These are phyloP conservation scores for Dalbergia cultrata DNA, from an alignment of 306 rosid genomes.

Conservation along the genomic window DNA sequence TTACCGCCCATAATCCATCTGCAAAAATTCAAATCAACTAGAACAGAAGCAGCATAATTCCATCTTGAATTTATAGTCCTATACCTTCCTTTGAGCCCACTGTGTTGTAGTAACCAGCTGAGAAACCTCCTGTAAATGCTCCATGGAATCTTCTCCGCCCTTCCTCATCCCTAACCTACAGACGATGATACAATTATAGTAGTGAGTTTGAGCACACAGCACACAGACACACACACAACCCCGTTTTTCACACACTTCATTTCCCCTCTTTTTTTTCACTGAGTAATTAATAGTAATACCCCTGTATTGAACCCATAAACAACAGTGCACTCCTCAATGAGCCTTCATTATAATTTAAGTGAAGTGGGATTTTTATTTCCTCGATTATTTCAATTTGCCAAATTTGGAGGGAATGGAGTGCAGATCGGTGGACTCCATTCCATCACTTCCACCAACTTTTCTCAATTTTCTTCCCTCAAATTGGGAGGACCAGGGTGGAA, in stretches of 20 bases:
- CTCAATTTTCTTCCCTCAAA: too few relatives aligned
- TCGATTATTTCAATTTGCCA: too few relatives aligned
- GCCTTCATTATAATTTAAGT: background rate
- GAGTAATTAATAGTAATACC: background rate
- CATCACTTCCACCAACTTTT: too few relatives aligned
- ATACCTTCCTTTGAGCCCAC: constrained; percentile 96
- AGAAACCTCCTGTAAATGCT: constrained; percentile 92
- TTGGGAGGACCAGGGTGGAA: too few relatives aligned
- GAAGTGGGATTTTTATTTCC: too few relatives aligned
- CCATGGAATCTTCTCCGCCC: constrained; percentile 99
- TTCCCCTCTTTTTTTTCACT: background rate
- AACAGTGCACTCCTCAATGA: background rate
- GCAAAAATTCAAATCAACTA: constrained; percentile 7
- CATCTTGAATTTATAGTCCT: background rate
- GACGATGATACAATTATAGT: constrained; percentile 19
- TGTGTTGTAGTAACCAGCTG: constrained; percentile 93
- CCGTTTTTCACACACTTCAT: background rate
- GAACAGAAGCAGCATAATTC: constrained; percentile 22
- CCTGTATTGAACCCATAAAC: background rate
- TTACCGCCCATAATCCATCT: constrained; percentile 34
- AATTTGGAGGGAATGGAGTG: too few relatives aligned
- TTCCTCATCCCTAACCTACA: constrained; percentile 94
- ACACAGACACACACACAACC: background rate
- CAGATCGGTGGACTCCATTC: too few relatives aligned
- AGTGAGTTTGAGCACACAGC: background rate